Evolutionary conservation across 176 grass and related monocot genomes (phyloP).

Genomic region (Metroxylon sagu): DNA sequence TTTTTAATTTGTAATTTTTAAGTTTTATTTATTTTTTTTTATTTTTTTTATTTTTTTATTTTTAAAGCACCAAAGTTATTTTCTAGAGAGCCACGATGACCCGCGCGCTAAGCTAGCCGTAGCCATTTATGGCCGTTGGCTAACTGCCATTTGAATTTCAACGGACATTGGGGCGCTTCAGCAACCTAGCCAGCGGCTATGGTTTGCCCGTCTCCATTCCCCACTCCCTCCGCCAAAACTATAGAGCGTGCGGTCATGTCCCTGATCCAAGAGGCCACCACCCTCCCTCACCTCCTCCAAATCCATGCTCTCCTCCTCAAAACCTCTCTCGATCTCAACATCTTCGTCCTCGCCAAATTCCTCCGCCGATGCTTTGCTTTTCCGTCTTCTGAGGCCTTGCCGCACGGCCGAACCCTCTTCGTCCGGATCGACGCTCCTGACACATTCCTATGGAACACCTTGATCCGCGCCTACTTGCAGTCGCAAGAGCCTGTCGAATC

Average conservation of each 20-base stretch:
- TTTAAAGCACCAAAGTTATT: too few relatives aligned
- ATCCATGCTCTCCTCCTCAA: conserved; percentile 6
- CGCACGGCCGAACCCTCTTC: conserved; percentile 1
- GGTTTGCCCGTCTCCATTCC: not conserved
- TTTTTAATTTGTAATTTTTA: too few relatives aligned
- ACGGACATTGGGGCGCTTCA: too few relatives aligned
- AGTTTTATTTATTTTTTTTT: too few relatives aligned
- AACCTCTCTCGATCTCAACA: conserved; percentile 6
- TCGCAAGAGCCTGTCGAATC: not conserved
- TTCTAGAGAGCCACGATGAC: too few relatives aligned
- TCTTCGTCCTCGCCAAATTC: conserved; percentile 6
- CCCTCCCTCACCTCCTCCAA: conserved; percentile 4
- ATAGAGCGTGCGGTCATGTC: not conserved
- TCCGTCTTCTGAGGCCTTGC: not conserved
- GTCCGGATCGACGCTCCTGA: not conserved
- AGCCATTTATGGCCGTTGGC: too few relatives aligned
- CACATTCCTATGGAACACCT: conserved; percentile 6
- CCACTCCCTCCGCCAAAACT: too few relatives aligned
- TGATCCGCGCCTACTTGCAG: conserved; percentile 4
- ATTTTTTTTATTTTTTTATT: too few relatives aligned
- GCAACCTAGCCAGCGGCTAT: not conserved
- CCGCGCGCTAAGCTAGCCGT: too few relatives aligned
- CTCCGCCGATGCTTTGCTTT: conserved; percentile 8
- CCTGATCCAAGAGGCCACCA: conserved; percentile 1
- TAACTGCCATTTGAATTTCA: too few relatives aligned